Percentiles rank a stretch among this genome's conserved stretches.
These are phyloP conservation scores for Grosmannia clavigera DNA, from an alignment of 2,329 filamentous ascomycete species.

Conservation along the genomic window DNA sequence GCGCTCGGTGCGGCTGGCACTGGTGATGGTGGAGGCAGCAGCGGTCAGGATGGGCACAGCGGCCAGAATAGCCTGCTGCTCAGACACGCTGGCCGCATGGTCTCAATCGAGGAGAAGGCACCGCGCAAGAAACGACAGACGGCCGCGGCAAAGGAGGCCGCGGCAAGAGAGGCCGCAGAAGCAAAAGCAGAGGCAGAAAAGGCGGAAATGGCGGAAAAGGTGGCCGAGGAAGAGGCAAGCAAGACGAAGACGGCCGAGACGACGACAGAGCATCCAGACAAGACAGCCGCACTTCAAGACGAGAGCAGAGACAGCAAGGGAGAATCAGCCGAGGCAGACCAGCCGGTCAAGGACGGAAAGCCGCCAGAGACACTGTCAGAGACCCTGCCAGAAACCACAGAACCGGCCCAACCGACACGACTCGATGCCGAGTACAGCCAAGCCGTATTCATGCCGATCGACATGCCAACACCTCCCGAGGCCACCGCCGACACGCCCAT, in stretches of 20 bases:
- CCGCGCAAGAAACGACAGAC: constrained; percentile 37
- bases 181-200: neutral
- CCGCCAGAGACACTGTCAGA: neutral
- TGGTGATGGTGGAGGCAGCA: too few species aligned
- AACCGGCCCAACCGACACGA: neutral
- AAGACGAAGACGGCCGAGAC: neutral
- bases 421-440: neutral
- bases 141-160: constrained; percentile 5
- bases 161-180: neutral
- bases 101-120: constrained; percentile 48
- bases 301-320: neutral
- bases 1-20: too few species aligned
- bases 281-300: neutral
- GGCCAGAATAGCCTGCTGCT: constrained; percentile 46
- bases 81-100: constrained; percentile 54
- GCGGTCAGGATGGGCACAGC: neutral
- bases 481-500: neutral
- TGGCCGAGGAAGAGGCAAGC: neutral
- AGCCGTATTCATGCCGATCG: constrained; percentile 9
- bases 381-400: neutral
- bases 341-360: neutral
- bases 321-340: neutral
- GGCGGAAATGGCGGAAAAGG: constrained; percentile 4
- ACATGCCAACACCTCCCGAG: neutral
- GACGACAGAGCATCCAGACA: neutral